Base-by-base conservation (phyloP, 768 basidiomycete genomes). In the Mycena chlorophos region DNA sequence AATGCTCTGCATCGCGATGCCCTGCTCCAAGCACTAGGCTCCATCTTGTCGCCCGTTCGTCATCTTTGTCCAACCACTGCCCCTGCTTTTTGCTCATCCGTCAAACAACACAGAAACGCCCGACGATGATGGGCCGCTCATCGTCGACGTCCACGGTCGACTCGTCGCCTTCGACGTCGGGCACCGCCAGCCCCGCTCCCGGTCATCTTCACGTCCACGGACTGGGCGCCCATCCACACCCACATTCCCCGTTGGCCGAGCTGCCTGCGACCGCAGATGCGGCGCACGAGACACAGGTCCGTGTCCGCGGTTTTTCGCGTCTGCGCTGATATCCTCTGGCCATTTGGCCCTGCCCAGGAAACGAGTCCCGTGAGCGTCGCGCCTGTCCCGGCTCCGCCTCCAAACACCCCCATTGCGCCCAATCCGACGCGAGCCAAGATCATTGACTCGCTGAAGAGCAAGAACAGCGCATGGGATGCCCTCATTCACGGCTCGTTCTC, bases 401-500 rank as follows among this genome's bases (percentile, higher is more conserved):
- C 3, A 63, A 64, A 22, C 0, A 64, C 66, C 2, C 55, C 60
- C 0, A 54, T 59, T n/a, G 49, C 45, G 6, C 27, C 49, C 13
- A 45, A 48, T 14, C 39, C 51, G 29, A 27, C 31, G n/a, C 55
- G 43, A 54, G 71, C 77, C 49, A 81, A 76, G 64, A 81, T 85
- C 61, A 65, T 87, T 57, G 74, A 81, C 67, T 80, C 83, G 46
- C 68, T 87, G 55, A 80, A 83, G 66, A 75, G 75, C 23, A 84
- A 86, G 71, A 80, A 55, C 54, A 43, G 80, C 54, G 82, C 83
- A 16, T 87, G 83, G 83, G 85, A 87, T 56, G 84, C 84, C 2
- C 69, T 87, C 54, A 82, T 87, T 40, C 85, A 87, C 64, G 85
- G 85, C 28, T 82, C 82, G 29, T 86, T 83, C 66, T 79, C 84